Evolutionary conservation across 1,139 yeast species (phyloP).

Genomic region (Yamadazyma spencermartinsiae): DNA sequence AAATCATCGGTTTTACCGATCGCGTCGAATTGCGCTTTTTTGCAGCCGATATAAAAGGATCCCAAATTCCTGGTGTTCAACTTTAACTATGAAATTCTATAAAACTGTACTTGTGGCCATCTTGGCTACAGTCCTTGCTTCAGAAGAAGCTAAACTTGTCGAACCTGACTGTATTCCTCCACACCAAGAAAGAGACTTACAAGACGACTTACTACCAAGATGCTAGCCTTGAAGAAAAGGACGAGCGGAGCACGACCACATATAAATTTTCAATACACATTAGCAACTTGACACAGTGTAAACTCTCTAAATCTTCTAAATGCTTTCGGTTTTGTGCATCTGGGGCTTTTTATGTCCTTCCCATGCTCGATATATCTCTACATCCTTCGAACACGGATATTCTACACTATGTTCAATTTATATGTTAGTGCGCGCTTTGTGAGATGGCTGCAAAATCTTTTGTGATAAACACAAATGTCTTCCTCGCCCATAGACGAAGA

Average conservation of each 20-base stretch:
- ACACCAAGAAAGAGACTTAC: background rate
- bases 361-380: no score
- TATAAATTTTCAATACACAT: background rate
- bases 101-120: background rate
- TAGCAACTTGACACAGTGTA: background rate
- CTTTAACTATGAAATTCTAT: background rate
- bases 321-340: no score
- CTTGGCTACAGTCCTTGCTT: background rate
- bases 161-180: conserved; percentile 1
- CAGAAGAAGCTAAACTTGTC: background rate
- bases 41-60: background rate
- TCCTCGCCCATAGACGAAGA: conserved; percentile 7
- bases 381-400: no score
- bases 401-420: background rate
- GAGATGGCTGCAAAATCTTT: conserved; percentile 6
- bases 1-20: no score
- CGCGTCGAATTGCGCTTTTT: no score
- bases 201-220: no score
- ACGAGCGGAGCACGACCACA: background rate
- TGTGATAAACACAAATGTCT: conserved; percentile 7
- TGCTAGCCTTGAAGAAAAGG: no score
- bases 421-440: background rate
- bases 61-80: no score
- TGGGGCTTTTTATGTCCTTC: no score
- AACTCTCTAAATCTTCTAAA: background rate